A percentile compares a stretch with the other conserved stretches of the same genome.
Evolutionary conservation across 371 early-diverging fungal species (phyloP).

Genomic region (Parasitella parasitica): DNA sequence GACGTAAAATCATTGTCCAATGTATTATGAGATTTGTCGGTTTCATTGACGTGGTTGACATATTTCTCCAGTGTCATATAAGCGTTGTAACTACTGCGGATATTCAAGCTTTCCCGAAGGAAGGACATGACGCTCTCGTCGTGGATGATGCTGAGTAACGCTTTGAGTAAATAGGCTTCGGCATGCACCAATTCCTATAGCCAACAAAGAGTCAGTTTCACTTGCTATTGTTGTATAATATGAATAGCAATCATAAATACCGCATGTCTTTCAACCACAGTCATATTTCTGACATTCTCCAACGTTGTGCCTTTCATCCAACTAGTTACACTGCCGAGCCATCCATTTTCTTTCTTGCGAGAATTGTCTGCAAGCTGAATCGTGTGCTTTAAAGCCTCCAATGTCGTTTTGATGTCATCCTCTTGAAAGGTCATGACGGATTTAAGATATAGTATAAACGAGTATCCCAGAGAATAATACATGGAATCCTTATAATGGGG

Average conservation of each 20-base stretch:
- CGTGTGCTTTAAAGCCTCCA: slow-evolving; percentile 58
- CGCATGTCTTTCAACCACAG: slow-evolving; percentile 66
- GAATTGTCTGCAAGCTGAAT: slow-evolving; percentile 50
- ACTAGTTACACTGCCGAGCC: slow-evolving; percentile 35
- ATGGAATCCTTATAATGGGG: slow-evolving; percentile 49
- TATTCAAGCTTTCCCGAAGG: slow-evolving; percentile 72
- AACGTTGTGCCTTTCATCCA: slow-evolving; percentile 41
- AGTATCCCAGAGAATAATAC: slow-evolving; percentile 69
- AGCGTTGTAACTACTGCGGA: slow-evolving; percentile 63
- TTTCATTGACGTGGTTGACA: slow-evolving; percentile 35
- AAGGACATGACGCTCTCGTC: slow-evolving; percentile 73
- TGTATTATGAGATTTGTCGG: slow-evolving; percentile 7
- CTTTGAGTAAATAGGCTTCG: slow-evolving; percentile 68
- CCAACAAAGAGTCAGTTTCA: not conserved
- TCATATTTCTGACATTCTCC: slow-evolving; percentile 60
- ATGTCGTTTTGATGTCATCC: slow-evolving; percentile 58
- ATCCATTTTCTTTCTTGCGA: slow-evolving; percentile 49
- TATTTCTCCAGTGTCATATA: slow-evolving; percentile 61
- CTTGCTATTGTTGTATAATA: not conserved
- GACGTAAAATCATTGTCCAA: slow-evolving; percentile 74
- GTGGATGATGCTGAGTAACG: slow-evolving; percentile 64
- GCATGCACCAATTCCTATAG: slow-evolving; percentile 68
- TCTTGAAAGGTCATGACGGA: slow-evolving; percentile 76
- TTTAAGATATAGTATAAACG: slow-evolving; percentile 63
- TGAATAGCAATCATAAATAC: slow-evolving; percentile 22